Percentiles rank a stretch among this genome's conserved stretches.
phyloP scores from a whole-genome alignment of 805 yeast genomes.

The Wickerhamomyces sydowiorum region DNA sequence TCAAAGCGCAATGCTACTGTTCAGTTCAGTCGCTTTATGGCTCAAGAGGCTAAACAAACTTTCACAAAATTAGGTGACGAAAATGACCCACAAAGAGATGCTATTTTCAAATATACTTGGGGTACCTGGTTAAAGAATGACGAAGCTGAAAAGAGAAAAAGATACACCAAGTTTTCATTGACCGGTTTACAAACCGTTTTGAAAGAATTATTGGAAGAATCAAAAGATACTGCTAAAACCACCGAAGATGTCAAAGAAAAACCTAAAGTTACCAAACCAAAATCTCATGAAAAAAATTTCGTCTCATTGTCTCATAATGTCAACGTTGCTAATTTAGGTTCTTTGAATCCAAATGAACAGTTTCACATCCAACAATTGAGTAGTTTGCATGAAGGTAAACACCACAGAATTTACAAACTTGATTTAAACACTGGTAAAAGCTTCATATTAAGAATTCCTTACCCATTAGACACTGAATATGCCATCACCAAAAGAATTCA shows the following conservation, averaged over 20 bases:
- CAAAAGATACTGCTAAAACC: constrained; percentile 27
- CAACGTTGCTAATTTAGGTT: constrained; percentile 36
- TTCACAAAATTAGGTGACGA: constrained; percentile 54
- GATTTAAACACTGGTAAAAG: constrained; percentile 54
- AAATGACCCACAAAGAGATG: constrained; percentile 59
- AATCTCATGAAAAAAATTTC: constrained; percentile 33
- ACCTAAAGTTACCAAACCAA: constrained; percentile 24
- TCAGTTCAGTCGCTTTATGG: constrained; percentile 19
- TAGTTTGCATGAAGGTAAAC: constrained; percentile 91
- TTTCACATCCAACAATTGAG: constrained; percentile 63
- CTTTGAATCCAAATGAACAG: constrained; percentile 35
- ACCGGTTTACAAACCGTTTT: constrained; percentile 63
- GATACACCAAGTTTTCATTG: constrained; percentile 78
- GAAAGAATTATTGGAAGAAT: constrained; percentile 34
- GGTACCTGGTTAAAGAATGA: constrained; percentile 92
- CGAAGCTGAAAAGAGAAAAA: constrained; percentile 59
- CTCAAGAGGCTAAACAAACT: constrained; percentile 26
- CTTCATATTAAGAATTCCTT: constrained; percentile 81
- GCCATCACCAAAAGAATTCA: constrained; percentile 64
- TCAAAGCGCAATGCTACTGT: background rate
- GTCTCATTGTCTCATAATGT: constrained; percentile 45
- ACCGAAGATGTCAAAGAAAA: constrained; percentile 18
- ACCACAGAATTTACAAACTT: constrained; percentile 79
- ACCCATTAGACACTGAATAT: constrained; percentile 61
- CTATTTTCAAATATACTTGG: constrained; percentile 87